These are phyloP conservation scores for Leccinum boreale DNA, from an alignment of 768 basidiomycete genomes.

Conservation along the genomic window DNA sequence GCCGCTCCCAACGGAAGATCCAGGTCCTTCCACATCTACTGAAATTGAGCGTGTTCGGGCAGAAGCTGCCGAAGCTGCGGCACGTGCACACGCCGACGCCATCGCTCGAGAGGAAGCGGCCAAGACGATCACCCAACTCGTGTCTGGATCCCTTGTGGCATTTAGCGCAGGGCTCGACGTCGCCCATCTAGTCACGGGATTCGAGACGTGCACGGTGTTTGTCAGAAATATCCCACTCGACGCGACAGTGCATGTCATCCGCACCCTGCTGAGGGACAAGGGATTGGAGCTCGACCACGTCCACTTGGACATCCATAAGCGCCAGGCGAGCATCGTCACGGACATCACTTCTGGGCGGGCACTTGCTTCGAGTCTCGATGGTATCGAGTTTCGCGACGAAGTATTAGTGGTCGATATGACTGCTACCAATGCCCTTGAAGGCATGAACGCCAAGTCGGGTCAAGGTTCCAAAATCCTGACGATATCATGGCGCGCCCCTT, in stretches of 20 bases:
- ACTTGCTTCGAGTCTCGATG: constrained; percentile 45
- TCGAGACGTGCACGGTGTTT: constrained; percentile 48
- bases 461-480: constrained; percentile 40
- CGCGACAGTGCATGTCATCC: constrained; percentile 38
- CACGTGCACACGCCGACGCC: constrained; percentile 13
- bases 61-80: constrained; percentile 14
- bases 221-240: constrained; percentile 45
- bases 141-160: constrained; percentile 46
- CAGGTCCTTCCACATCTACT: neutral
- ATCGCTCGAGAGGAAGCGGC: constrained; percentile 38
- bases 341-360: constrained; percentile 39
- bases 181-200: constrained; percentile 43
- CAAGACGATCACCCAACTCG: constrained; percentile 39
- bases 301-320: constrained; percentile 30
- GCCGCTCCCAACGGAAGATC: neutral
- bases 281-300: constrained; percentile 37
- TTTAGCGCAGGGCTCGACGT: constrained; percentile 49
- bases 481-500: constrained; percentile 52
- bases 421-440: constrained; percentile 36
- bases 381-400: constrained; percentile 44
- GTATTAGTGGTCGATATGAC: constrained; percentile 41
- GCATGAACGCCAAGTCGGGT: constrained; percentile 38
- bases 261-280: constrained; percentile 40
- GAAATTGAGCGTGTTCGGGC: neutral
- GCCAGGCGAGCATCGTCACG: constrained; percentile 44